Evolutionary conservation across 768 basidiomycete genomes (phyloP).

Genomic region (Mycena galopus): DNA sequence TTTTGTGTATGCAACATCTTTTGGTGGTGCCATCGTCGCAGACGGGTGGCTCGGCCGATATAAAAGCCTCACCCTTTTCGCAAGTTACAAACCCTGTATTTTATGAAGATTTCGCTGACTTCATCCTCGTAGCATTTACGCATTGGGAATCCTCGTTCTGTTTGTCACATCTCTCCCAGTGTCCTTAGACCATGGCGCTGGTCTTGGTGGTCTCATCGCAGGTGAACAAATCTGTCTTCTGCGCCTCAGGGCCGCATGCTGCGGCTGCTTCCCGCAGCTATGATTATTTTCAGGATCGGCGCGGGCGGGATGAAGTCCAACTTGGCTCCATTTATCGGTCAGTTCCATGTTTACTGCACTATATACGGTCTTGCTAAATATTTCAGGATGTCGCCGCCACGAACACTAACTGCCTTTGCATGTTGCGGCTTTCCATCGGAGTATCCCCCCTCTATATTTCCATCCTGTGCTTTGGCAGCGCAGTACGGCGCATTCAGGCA

Average conservation of each 20-base stretch:
- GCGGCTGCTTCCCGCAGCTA: neutral
- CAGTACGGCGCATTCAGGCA: conserved; percentile 31
- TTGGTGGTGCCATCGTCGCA: conserved; percentile 24
- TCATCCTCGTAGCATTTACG: conserved; percentile 10
- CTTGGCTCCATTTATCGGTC: conserved; percentile 27
- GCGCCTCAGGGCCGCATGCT: neutral
- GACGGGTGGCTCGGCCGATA: conserved; percentile 32
- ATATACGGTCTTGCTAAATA: too few relatives aligned
- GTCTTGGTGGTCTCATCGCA: conserved; percentile 21
- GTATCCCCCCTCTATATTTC: neutral
- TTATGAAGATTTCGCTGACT: neutral
- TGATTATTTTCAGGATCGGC: conserved; percentile 22
- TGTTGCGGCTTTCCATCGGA: conserved; percentile 5
- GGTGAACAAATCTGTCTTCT: neutral
- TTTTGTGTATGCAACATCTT: conserved; percentile 23
- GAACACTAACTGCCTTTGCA: conserved; percentile 22
- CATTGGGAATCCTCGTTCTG: conserved; percentile 10
- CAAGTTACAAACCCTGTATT: neutral
- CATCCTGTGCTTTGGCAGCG: conserved; percentile 13
- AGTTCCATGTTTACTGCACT: too few relatives aligned
- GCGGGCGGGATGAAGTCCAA: conserved; percentile 30
- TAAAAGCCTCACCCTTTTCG: conserved; percentile 24
- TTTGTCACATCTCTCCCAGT: conserved; percentile 25
- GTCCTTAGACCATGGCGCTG: conserved; percentile 19
- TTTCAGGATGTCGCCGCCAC: conserved; percentile 22